Evolutionary conservation across 768 basidiomycete species (phyloP), one percentile per base, ranked within the genome.

Genomic region (Tulasnella sp.): DNA sequence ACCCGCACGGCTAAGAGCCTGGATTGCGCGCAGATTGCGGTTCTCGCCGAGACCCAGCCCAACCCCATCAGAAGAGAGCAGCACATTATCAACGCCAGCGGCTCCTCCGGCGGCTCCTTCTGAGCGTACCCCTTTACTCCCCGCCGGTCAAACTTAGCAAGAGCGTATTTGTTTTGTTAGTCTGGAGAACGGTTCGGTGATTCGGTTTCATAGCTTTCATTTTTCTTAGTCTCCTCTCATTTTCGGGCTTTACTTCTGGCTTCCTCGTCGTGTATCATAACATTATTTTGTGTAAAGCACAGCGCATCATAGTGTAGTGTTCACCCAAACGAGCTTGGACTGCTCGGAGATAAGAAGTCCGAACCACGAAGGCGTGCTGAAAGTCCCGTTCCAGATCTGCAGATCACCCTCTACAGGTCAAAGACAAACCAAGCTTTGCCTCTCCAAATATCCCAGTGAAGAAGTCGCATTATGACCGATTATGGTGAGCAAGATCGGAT

Each of bases 111-210:
- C 4, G 11, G 64, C 28, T 69, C 64, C 64, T 20, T 28, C 64
- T 37, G 64, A 69, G 31, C 64, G 64, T 31, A 69, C 64, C 28
- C 64, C 64, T 69, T 69, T 69, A 69, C 64, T 69, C 16, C 64
- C 64, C 28, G 2, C 28, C 18, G 64, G 34, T 11, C 31, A 31
- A 37, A 69, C 34, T 37, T 69, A 69, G 12, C 58, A 28, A 60
- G 3, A 60, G n/a, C 28, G 31, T 22, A 28, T 64, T 34, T 64
- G 22, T 24, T 28, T n/a, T 64, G 60, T 31, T 50, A 3, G 50
- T 24, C 20, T 50, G 18, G 22, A 31, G 60, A 64, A 14, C 34
- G 3, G 0, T 5, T n/a, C 24, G 12, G 18, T 9, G 16, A 9
- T 28, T 60, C 58, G 58, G n/a, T n/a, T 37, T 37, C 64, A 37